Base-by-base conservation (phyloP, 2,329 filamentous ascomycete species). In the Cercospora nicotianae region DNA sequence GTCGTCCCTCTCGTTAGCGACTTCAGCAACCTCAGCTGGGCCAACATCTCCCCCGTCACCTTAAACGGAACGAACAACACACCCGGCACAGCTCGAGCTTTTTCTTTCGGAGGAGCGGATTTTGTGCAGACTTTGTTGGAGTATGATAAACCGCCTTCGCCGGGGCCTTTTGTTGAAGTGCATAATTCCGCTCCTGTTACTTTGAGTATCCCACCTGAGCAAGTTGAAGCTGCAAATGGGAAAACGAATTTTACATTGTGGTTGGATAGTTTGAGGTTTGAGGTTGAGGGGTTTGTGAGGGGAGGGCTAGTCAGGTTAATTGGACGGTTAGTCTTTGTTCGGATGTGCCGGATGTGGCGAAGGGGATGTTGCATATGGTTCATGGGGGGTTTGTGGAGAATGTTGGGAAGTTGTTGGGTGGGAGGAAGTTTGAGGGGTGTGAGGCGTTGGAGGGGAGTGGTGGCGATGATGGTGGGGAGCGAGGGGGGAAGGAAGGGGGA, bases 21-120 rank as follows among this genome's bases (percentile, higher is more conserved):
- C 69, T 74, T 65, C 66, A 66, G 39, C 30, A 71, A 74, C 33
- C 67, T 74, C 20, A 72, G 71, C 60, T 72, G 69, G 66, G 64
- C 69, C 23, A 68, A 71, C n/a, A 48, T 48, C 5, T 63, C 51
- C 9, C 65, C 68, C 31, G 42, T 63, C 1, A 65, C 65, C 6
- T 60, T 70, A 4, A 73, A 74, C 53, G 69, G 71, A 33, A 67
- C 70, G 10, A 48, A 71, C 51, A 70, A 68, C 33, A 70, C 63
- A 8, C 60, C 66, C 20, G 72, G 72, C 69, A 70, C 66, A 10
- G 70, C 69, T 5, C 66, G 70, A 12, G 66, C 60, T 31, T 74
- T 72, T 42, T 61, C 66, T 20, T 20, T 73, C 10, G 59, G 48
- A 0, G 72, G 72, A 51, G 66, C 66, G 20, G 60, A 70, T 26